These are phyloP conservation scores for Phytophthora pluvialis DNA, from an alignment of 352 stramenopile species.

Conservation along the genomic window DNA sequence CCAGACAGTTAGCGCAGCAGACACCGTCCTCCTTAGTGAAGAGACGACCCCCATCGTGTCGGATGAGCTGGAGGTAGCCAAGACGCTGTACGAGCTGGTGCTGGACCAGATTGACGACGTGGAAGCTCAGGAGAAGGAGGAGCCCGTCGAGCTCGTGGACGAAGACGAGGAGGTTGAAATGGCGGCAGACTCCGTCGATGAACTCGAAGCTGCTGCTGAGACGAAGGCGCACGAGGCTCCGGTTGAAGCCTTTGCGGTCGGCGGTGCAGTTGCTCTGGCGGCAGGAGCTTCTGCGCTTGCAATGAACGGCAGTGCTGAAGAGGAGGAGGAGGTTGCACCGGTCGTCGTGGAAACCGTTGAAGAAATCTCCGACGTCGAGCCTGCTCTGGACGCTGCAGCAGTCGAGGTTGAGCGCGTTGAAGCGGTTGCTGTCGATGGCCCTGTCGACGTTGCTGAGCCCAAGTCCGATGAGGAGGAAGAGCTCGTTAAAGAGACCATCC, in stretches of 20 bases:
- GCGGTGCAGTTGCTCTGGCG: not conserved
- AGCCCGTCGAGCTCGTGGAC: not conserved
- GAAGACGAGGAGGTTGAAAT: not conserved
- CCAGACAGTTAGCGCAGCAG: slow-evolving; percentile 8
- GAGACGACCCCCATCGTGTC: slow-evolving; percentile 18
- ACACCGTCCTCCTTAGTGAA: slow-evolving; percentile 6
- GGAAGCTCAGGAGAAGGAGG: slow-evolving; percentile 1
- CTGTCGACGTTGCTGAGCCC: not conserved
- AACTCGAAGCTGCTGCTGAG: not conserved
- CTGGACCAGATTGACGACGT: slow-evolving; percentile 11
- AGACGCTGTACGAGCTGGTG: slow-evolving; percentile 19
- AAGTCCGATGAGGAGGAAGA: slow-evolving; percentile 6
- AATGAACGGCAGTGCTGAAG: not conserved
- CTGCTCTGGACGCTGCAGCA: not conserved
- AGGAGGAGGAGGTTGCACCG: not conserved
- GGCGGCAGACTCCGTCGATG: not conserved
- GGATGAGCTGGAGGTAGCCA: slow-evolving; percentile 26
- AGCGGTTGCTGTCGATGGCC: not conserved
- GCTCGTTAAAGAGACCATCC: not conserved
- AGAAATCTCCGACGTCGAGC: not conserved
- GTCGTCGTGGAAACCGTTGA: not conserved
- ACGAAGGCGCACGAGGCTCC: not conserved
- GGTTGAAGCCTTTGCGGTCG: not conserved
- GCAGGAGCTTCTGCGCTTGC: slow-evolving; percentile 5
- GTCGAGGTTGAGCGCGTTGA: not conserved